Evolutionary conservation across 108 stramenopile genomes (phyloP).

Genomic region (Cylindrotheca closterium): DNA sequence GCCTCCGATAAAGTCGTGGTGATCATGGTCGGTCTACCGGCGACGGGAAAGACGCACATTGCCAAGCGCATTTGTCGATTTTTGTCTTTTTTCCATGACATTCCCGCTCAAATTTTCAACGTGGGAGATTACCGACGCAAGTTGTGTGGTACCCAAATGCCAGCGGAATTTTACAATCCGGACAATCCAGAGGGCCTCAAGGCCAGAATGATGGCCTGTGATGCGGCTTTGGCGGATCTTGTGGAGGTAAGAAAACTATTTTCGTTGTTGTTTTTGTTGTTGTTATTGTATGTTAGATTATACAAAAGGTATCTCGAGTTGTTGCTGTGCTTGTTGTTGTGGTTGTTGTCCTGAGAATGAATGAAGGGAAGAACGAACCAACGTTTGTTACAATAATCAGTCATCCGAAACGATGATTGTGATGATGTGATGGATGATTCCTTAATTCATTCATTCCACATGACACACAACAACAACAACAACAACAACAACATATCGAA

Average conservation of each 20-base stretch:
- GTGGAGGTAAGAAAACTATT: constrained; percentile 25
- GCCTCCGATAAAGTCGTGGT: constrained; percentile 91
- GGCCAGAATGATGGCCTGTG: constrained; percentile 70
- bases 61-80: constrained; percentile 94
- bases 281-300: neutral
- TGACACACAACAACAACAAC: too few species aligned
- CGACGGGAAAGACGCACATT: constrained; percentile 97
- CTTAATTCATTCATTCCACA: too few species aligned
- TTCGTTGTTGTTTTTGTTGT: neutral
- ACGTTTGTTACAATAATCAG: too few species aligned
- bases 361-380: too few species aligned
- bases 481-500: too few species aligned
- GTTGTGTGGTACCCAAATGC: constrained; percentile 75
- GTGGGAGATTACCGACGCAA: constrained; percentile 91
- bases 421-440: too few species aligned
- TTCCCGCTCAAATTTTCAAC: constrained; percentile 89
- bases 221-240: constrained; percentile 89
- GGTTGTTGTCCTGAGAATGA: too few species aligned
- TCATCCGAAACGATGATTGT: too few species aligned
- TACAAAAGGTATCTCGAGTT: too few species aligned
- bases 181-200: constrained; percentile 64
- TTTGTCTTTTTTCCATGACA: constrained; percentile 89
- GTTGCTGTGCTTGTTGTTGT: too few species aligned
- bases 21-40: constrained; percentile 96
- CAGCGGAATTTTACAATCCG: constrained; percentile 93